phyloP scores from a whole-genome alignment of 805 yeast genomes.

The Candida maltosa region DNA sequence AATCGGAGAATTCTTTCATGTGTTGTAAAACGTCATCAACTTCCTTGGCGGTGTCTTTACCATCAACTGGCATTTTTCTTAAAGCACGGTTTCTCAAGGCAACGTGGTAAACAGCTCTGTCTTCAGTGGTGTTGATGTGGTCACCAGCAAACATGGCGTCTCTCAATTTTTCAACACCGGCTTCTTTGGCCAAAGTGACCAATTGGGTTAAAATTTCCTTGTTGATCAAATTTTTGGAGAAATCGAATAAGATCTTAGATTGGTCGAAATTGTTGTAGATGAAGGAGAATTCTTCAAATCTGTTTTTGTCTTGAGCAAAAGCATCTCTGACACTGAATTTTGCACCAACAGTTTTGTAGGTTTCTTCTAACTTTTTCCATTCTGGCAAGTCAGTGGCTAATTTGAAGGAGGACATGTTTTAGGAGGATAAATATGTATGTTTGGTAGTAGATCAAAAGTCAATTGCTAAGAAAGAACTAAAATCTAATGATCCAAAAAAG shows the following conservation, averaged over 20 bases:
- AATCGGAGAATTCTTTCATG: conserved; percentile 92
- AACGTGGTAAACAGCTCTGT: conserved; percentile 94
- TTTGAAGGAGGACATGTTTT: conserved; percentile 34
- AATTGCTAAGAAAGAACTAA: background rate
- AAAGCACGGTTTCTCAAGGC: conserved; percentile 92
- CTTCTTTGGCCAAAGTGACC: conserved; percentile 81
- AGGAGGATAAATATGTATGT: background rate
- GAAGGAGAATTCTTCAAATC: conserved; percentile 74
- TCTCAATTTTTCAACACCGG: conserved; percentile 81
- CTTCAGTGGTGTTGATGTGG: conserved; percentile 93
- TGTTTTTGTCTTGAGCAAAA: conserved; percentile 67
- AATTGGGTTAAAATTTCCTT: conserved; percentile 73
- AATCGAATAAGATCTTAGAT: conserved; percentile 88
- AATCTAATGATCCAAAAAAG: background rate
- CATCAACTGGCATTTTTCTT: conserved; percentile 86
- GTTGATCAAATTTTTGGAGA: conserved; percentile 89
- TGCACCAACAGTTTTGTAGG: conserved; percentile 72
- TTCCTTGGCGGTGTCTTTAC: conserved; percentile 83
- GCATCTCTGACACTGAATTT: conserved; percentile 71
- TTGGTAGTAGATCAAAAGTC: background rate
- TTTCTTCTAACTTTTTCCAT: conserved; percentile 72
- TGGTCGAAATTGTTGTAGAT: conserved; percentile 83
- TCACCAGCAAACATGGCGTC: conserved; percentile 91
- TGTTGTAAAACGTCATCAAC: conserved; percentile 89
- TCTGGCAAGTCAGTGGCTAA: conserved; percentile 74